These are phyloP conservation scores for Peniophora sp. DNA, from an alignment of 1,284 basidiomycete species.

Conservation along the genomic window DNA sequence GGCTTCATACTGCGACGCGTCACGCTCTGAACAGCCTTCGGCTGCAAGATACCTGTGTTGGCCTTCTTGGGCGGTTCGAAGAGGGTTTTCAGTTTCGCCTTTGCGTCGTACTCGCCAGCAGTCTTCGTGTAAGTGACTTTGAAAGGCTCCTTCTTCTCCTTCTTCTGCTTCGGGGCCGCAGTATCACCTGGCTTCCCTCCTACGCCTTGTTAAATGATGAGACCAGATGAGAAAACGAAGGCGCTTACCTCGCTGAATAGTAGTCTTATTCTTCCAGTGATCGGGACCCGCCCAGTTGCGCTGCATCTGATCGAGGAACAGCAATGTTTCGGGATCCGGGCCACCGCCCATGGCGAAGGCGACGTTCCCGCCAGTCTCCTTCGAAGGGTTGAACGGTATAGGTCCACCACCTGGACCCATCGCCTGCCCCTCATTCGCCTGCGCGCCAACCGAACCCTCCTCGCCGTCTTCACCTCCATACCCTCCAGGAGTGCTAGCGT, in stretches of 20 bases:
- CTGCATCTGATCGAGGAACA: conserved; percentile 90
- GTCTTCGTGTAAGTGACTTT: conserved; percentile 81
- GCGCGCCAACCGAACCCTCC: conserved; percentile 32
- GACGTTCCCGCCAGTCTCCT: conserved; percentile 58
- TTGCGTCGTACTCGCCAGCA: conserved; percentile 49
- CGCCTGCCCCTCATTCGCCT: conserved; percentile 29
- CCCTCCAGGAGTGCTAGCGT: conserved; percentile 25
- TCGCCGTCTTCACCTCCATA: conserved; percentile 36
- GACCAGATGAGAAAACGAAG: conserved; percentile 2
- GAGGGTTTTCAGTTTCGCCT: conserved; percentile 70
- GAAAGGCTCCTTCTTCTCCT: conserved; percentile 81
- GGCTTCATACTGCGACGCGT: conserved; percentile 36
- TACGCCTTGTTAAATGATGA: conserved; percentile 4
- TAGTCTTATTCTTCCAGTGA: conserved; percentile 90
- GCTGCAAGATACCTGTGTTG: conserved; percentile 60
- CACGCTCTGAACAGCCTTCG: conserved; percentile 30
- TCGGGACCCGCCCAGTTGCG: conserved; percentile 99
- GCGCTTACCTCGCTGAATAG: conserved; percentile 58
- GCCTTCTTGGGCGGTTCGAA: conserved; percentile 66
- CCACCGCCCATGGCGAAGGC: conserved; percentile 76
- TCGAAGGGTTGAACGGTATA: conserved; percentile 62
- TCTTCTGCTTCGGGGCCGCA: conserved; percentile 44
- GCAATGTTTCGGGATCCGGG: conserved; percentile 69
- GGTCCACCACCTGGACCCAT: conserved; percentile 28
- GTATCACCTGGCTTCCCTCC: conserved; percentile 43